These are phyloP conservation scores for Venturia carpophila DNA, from an alignment of 2,329 filamentous ascomycete species.

Conservation along the genomic window DNA sequence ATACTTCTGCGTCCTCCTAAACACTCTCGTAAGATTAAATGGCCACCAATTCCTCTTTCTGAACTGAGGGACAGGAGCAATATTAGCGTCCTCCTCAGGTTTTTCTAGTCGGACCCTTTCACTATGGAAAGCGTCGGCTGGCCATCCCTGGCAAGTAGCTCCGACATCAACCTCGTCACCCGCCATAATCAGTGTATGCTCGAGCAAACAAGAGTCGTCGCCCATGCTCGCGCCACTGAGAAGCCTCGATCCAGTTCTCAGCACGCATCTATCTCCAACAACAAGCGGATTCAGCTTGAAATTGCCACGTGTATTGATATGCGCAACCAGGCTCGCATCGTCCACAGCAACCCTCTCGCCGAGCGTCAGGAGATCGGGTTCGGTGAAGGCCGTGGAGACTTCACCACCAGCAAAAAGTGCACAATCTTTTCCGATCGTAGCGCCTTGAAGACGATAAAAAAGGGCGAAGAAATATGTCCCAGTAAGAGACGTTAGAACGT, in stretches of 20 bases:
- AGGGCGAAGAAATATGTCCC: conserved; percentile 46
- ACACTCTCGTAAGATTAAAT: background rate
- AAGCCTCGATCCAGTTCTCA: conserved; percentile 45
- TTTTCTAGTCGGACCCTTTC: background rate
- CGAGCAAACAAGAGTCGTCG: conserved; percentile 45
- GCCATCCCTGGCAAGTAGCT: conserved; percentile 49
- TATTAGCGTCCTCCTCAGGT: background rate
- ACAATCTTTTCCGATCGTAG: conserved; percentile 47
- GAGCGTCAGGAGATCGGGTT: conserved; percentile 48
- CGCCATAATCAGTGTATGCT: conserved; percentile 51
- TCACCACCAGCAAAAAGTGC: conserved; percentile 48
- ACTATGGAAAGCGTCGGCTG: conserved; percentile 37
- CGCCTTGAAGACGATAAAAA: conserved; percentile 49
- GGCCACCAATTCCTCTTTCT: background rate
- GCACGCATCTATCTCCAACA: conserved; percentile 46
- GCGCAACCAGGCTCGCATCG: conserved; percentile 48
- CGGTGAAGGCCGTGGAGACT: conserved; percentile 48
- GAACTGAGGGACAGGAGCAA: background rate
- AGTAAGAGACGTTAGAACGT: conserved; percentile 46
- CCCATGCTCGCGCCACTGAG: conserved; percentile 48
- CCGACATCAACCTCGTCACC: conserved; percentile 48
- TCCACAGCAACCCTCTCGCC: conserved; percentile 48
- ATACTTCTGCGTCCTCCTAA: background rate
- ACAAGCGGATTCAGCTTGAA: conserved; percentile 47
- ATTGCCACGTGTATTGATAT: conserved; percentile 50